These are phyloP conservation scores for Amanita fuliginea DNA, from an alignment of 768 basidiomycete species.

Conservation along the genomic window DNA sequence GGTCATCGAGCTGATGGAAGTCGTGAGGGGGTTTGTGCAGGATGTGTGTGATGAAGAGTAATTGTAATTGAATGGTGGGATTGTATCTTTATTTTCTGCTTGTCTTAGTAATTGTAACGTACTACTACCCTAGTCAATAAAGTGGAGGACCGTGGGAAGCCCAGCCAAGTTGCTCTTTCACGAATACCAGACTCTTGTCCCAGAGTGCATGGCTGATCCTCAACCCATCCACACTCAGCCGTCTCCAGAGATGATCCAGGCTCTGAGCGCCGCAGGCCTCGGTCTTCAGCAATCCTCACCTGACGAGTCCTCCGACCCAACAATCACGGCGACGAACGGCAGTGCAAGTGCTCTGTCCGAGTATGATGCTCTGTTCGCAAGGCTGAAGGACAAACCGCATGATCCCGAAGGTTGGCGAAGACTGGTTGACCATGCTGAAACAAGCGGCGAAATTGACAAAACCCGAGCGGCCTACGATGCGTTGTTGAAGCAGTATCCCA, in stretches of 20 bases:
- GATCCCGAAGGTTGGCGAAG: slow-evolving; percentile 74
- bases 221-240: slow-evolving; percentile 23
- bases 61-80: neutral
- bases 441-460: slow-evolving; percentile 65
- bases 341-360: slow-evolving; percentile 24
- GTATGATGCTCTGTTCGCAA: slow-evolving; percentile 52
- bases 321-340: neutral
- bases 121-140: neutral
- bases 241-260: slow-evolving; percentile 24
- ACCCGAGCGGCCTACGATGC: slow-evolving; percentile 77
- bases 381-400: slow-evolving; percentile 56
- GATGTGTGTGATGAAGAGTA: slow-evolving; percentile 33
- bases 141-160: neutral
- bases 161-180: neutral
- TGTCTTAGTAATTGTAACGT: slow-evolving; percentile 3
- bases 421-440: slow-evolving; percentile 68
- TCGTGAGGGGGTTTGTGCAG: slow-evolving; percentile 54
- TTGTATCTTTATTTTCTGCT: slow-evolving; percentile 4
- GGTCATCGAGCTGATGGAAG: slow-evolving; percentile 42
- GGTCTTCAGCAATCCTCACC: neutral
- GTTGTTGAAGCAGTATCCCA: slow-evolving; percentile 78
- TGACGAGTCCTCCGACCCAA: neutral
- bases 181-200: slow-evolving; percentile 5
- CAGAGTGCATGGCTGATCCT: slow-evolving; percentile 7
- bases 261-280: slow-evolving; percentile 11